Evolutionary conservation across 2,329 filamentous ascomycete genomes (phyloP), one percentile per base, ranked within the genome.

Genomic region (Claviceps sp.): DNA sequence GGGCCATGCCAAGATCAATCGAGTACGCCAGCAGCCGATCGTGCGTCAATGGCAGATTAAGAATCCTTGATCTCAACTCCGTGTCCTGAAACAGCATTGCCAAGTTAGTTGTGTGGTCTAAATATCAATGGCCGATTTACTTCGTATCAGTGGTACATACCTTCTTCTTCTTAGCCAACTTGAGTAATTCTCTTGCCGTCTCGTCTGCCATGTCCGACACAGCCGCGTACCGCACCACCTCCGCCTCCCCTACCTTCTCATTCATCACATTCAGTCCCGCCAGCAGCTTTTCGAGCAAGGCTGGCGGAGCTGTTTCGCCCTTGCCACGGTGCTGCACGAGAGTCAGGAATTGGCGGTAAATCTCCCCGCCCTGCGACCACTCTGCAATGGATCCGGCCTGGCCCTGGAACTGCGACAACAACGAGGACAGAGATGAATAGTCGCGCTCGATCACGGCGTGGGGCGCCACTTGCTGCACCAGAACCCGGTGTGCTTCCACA

Each of bases 401-500:
- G 1, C 74, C 75, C 49, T 82, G 70, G 61, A 98, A 95, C 54
- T 83, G 81, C 18, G 75, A 73, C 40, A 97, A 76, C 41, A 96
- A 73, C 36, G 76, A 72, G 42, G 79, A 77, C 1, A 97, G 72
- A 2, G 76, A 76, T 20, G 78, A 75, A 61, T 88, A 91, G 64
- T 96, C 85, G 44, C 85, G 82, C 62, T 88, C 85, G 55, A 98
- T 85, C 56, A 98, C 78, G 11, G 88, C 81, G 30, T 77, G 75
- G 0, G 93, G 93, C 0, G 87, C 93, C 34, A 97, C 89, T 57
- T 85, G 78, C 56, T 81, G 80, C 54, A 85, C 79, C 51, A 98
- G 84, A 1, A 91, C 87, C 30, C 82, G 78, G 67, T 97, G 93
- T 0, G 93, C 93, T 63, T 93, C 87, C 34, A 81, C 75, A 67